A percentile compares a stretch with the other conserved stretches of the same genome.
Evolutionary conservation across 225 moss, liverwort and hornwort genomes (phyloP).

Genomic region (Rhytidiadelphus loreus): DNA sequence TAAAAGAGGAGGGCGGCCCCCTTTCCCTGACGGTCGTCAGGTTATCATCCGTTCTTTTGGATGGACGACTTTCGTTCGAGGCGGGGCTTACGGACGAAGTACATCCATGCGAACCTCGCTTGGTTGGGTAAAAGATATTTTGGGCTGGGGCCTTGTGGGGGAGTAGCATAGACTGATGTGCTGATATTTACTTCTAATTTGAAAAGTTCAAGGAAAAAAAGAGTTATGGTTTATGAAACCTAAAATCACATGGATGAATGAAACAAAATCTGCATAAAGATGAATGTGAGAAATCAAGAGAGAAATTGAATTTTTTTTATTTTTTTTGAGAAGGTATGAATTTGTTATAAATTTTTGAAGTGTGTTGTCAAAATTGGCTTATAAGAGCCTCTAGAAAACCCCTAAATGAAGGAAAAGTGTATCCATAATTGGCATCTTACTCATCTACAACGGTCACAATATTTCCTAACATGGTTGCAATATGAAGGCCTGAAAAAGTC

Average conservation of each 20-base stretch:
- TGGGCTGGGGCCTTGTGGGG: no score
- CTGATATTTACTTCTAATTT: no score
- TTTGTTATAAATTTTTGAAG: background rate
- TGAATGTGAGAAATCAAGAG: accelerated
- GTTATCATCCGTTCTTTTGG: background rate
- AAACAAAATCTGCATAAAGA: accelerated
- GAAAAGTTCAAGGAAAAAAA: no score
- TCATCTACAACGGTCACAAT: background rate
- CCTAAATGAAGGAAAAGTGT: accelerated
- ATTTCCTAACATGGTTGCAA: accelerated
- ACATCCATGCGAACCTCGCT: background rate
- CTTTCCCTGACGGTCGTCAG: background rate
- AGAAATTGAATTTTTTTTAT: background rate
- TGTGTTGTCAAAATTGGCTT: accelerated
- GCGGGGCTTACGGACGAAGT: background rate
- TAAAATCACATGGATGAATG: no score
- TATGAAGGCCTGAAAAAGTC: accelerated
- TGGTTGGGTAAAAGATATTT: background rate
- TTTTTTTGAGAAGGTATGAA: background rate
- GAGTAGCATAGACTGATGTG: background rate
- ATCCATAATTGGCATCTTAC: accelerated
- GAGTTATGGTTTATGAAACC: no score
- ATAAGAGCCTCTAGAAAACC: background rate
- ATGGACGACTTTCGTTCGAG: background rate
- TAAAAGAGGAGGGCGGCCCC: background rate